Percentiles rank a stretch among this genome's conserved stretches.
Evolutionary conservation across 345 rosid species (phyloP).

Genomic region (Euphorbia lathyris): DNA sequence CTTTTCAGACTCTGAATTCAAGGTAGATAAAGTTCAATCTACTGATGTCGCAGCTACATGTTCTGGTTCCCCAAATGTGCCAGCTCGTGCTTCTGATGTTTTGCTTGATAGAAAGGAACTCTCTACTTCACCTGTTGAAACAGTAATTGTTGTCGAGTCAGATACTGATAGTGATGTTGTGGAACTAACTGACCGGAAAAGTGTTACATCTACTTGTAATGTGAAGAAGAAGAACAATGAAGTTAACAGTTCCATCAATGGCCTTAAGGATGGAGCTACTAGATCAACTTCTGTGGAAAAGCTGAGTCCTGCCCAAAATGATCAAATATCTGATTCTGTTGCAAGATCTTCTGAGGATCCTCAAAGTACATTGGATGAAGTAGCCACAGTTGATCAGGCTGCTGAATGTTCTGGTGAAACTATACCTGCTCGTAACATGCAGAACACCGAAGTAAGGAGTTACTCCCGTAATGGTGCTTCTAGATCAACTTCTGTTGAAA

Average conservation of each 20-base stretch:
- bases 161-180: not conserved
- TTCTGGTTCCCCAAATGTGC: not conserved
- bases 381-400: not conserved
- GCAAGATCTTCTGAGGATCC: constrained; percentile 11
- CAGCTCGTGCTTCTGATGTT: not conserved
- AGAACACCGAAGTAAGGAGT: constrained; percentile 1
- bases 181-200: not conserved
- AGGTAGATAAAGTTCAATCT: not conserved
- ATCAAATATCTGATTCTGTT: not conserved
- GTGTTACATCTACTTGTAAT: not conserved
- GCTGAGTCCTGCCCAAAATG: not conserved
- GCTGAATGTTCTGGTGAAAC: not conserved
- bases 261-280: constrained; percentile 4
- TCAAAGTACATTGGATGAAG: not conserved
- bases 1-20: not conserved
- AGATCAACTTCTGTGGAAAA: constrained; percentile 4
- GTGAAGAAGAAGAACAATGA: constrained; percentile 1
- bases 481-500: not conserved
- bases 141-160: not conserved
- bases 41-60: not conserved
- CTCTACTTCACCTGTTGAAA: not conserved
- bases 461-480: not conserved
- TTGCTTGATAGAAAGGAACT: not conserved
- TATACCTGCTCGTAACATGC: not conserved
- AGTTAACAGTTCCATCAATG: not conserved